Evolutionary conservation across 2,329 filamentous ascomycete species (phyloP).

Genomic region (Geosmithia putterillii): DNA sequence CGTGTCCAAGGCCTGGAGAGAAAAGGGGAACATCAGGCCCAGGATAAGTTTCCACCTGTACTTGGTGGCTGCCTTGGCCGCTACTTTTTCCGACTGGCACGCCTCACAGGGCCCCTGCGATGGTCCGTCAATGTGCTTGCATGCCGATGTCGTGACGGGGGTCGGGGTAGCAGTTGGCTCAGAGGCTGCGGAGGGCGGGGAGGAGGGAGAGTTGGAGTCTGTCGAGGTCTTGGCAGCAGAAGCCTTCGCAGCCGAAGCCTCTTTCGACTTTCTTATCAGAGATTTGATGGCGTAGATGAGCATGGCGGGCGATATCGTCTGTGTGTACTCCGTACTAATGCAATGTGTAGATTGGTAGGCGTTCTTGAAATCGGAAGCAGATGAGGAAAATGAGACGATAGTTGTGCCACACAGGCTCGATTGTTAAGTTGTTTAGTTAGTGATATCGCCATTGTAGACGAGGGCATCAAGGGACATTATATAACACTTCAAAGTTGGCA

Average conservation of each 20-base stretch:
- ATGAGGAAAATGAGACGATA: too few species aligned
- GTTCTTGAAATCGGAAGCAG: too few species aligned
- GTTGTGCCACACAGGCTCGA: too few species aligned
- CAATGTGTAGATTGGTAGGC: too few species aligned
- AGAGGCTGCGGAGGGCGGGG: too few species aligned
- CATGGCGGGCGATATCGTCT: too few species aligned
- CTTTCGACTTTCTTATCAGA: background rate
- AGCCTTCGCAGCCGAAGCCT: background rate
- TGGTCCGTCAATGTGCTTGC: constrained; percentile 9
- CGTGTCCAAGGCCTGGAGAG: constrained; percentile 49
- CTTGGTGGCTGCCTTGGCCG: constrained; percentile 16
- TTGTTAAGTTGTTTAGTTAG: too few species aligned
- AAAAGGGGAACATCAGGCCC: constrained; percentile 47
- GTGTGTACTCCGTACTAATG: too few species aligned
- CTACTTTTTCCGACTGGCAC: constrained; percentile 19
- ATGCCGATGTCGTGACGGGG: constrained; percentile 4
- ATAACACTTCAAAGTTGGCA: too few species aligned
- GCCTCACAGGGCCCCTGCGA: constrained; percentile 2
- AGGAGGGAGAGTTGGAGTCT: background rate
- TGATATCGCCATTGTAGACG: too few species aligned
- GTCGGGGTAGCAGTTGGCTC: too few species aligned
- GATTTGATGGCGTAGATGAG: background rate
- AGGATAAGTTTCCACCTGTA: constrained; percentile 48
- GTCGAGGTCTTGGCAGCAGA: background rate
- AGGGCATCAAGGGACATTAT: too few species aligned